These are phyloP conservation scores for Rhipidocladum racemiflorum DNA, from an alignment of 176 grass and related monocot species.

Conservation along the genomic window DNA sequence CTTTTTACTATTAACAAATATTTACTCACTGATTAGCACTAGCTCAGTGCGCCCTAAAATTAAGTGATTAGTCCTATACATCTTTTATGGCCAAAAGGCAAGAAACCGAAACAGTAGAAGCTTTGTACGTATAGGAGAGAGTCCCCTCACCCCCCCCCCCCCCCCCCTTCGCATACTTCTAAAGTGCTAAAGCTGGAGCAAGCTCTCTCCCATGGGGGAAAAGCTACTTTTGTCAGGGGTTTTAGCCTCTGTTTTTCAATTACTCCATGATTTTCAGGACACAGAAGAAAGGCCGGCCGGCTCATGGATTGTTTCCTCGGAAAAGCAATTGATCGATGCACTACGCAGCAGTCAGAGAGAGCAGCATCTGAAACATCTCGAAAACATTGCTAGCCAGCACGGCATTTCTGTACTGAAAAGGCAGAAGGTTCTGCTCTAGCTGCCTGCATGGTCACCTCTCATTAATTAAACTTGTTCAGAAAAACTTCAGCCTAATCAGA, in stretches of 20 bases:
- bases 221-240: slow-evolving; percentile 42
- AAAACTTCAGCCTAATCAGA: neutral
- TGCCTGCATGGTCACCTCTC: neutral
- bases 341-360: neutral
- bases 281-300: neutral
- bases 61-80: neutral
- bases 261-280: slow-evolving; percentile 39
- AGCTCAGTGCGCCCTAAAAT: neutral
- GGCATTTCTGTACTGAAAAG: slow-evolving; percentile 13
- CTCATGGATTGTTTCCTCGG: slow-evolving; percentile 28
- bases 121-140: slow-evolving; percentile 46
- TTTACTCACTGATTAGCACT: neutral
- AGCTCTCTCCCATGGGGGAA: slow-evolving; percentile 18
- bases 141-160: slow-evolving; percentile 12
- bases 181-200: slow-evolving; percentile 24
- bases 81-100: slow-evolving; percentile 11
- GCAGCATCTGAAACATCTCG: slow-evolving; percentile 21
- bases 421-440: neutral
- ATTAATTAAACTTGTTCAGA: neutral
- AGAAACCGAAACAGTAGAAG: slow-evolving; percentile 6
- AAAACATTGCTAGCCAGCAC: slow-evolving; percentile 24
- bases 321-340: slow-evolving; percentile 27
- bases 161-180: slow-evolving; percentile 44
- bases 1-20: slow-evolving; percentile 3
- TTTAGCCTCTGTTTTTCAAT: slow-evolving; percentile 11